Evolutionary conservation across 352 stramenopile genomes (phyloP).

Genomic region (Phytophthora sp.): DNA sequence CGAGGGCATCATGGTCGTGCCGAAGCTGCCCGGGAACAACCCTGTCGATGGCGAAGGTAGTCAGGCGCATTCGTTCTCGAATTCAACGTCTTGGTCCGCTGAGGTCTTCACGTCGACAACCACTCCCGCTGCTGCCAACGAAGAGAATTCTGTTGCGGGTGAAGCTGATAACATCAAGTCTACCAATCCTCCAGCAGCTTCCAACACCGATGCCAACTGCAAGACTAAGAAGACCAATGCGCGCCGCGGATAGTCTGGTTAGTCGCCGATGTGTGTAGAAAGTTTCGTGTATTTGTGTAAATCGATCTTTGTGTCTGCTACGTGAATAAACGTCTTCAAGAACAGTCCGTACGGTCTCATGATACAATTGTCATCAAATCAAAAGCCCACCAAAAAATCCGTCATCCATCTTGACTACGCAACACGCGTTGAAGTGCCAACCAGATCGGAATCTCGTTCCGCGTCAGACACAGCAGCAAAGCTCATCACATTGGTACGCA

Average conservation of each 20-base stretch:
- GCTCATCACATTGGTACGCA: too few species aligned
- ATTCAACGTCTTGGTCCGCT: conserved; percentile 10
- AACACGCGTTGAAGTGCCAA: conserved; percentile 16
- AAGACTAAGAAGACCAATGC: conserved; percentile 23
- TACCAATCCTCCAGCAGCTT: not conserved
- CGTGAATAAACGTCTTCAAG: conserved; percentile 17
- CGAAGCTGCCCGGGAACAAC: conserved; percentile 46
- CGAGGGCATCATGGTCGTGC: conserved; percentile 34
- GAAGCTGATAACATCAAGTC: conserved; percentile 15
- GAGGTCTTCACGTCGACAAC: not conserved
- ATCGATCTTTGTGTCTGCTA: too few species aligned
- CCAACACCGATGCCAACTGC: conserved; percentile 7
- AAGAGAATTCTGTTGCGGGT: conserved; percentile 12
- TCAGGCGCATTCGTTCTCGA: not conserved
- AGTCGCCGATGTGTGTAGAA: conserved; percentile 1
- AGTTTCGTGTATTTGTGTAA: too few species aligned
- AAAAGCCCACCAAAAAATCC: conserved; percentile 5
- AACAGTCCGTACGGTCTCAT: not conserved
- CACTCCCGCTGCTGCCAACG: not conserved
- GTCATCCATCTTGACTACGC: conserved; percentile 13
- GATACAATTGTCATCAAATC: conserved; percentile 6
- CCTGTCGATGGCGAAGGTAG: conserved; percentile 16
- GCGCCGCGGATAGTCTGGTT: conserved; percentile 1
- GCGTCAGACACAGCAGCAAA: conserved; percentile 6
- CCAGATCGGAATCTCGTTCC: conserved; percentile 11